phyloP scores from a whole-genome alignment of 352 stramenopile genomes.

The Elongisporangium prolatum region DNA sequence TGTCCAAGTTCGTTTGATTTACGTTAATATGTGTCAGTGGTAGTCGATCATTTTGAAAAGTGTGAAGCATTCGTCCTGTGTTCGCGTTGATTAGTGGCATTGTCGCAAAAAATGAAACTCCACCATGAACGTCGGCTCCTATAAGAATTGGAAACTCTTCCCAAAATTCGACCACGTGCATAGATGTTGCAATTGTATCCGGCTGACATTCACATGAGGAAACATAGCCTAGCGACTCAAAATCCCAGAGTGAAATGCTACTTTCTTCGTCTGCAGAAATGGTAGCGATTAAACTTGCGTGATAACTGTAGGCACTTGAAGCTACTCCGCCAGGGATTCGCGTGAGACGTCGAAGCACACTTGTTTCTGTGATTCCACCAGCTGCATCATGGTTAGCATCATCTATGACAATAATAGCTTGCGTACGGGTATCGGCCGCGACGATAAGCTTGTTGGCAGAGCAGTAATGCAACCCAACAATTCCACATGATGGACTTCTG shows the following conservation, averaged over 20 bases:
- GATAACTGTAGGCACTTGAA: slow-evolving; percentile 58
- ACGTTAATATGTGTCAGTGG: neutral
- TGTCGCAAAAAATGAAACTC: slow-evolving; percentile 54
- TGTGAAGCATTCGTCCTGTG: slow-evolving; percentile 46
- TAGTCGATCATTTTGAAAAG: slow-evolving; percentile 34
- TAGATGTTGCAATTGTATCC: slow-evolving; percentile 10
- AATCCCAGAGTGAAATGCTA: slow-evolving; percentile 70
- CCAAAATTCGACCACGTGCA: slow-evolving; percentile 60
- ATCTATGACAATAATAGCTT: slow-evolving; percentile 60
- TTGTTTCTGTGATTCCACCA: slow-evolving; percentile 33
- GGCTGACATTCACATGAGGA: slow-evolving; percentile 25
- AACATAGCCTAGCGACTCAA: slow-evolving; percentile 57
- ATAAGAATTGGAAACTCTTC: slow-evolving; percentile 67
- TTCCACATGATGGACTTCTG: slow-evolving; percentile 28
- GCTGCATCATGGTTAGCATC: slow-evolving; percentile 45
- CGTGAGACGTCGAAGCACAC: slow-evolving; percentile 48
- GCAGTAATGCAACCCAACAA: slow-evolving; percentile 66
- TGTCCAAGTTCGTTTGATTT: neutral
- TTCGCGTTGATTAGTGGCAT: slow-evolving; percentile 34
- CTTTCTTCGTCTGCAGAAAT: slow-evolving; percentile 25
- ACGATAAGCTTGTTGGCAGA: slow-evolving; percentile 74
- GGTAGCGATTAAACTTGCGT: slow-evolving; percentile 64
- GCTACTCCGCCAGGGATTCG: slow-evolving; percentile 51
- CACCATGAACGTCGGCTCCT: slow-evolving; percentile 36
- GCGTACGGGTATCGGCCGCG: slow-evolving; percentile 30